phyloP scores from a whole-genome alignment of 306 rosid genomes.

The Medicago arabica region DNA sequence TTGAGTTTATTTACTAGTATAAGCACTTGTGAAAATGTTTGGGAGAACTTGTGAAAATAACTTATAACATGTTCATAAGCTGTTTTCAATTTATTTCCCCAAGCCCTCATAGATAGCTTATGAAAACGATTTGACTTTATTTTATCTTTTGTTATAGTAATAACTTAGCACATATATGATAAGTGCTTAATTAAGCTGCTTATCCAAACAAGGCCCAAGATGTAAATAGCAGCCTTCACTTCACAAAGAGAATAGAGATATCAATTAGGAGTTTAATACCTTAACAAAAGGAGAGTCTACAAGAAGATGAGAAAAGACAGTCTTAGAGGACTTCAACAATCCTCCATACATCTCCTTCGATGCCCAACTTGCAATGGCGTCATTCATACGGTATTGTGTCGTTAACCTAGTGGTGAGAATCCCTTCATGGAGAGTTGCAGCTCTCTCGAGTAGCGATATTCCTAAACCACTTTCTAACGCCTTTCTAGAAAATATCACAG shows the following conservation, averaged over 20 bases:
- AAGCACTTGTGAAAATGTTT: not conserved
- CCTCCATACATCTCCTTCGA: conserved; percentile 92
- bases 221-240: conserved; percentile 31
- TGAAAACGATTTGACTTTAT: not conserved
- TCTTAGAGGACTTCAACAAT: conserved; percentile 62
- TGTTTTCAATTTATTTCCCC: not conserved
- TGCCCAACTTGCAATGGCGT: conserved; percentile 88
- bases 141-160: not conserved
- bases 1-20: not conserved
- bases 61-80: not conserved
- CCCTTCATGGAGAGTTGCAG: conserved; percentile 73
- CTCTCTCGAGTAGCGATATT: conserved; percentile 77
- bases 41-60: not conserved
- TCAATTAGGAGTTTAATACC: conserved; percentile 52
- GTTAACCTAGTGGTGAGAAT: conserved; percentile 67
- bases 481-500: conserved; percentile 79
- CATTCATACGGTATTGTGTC: conserved; percentile 77
- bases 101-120: not conserved
- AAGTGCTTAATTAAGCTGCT: not conserved
- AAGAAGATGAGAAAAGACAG: conserved; percentile 78
- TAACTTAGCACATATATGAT: not conserved
- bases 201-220: not conserved
- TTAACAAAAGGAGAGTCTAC: conserved; percentile 80
- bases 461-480: conserved; percentile 88
- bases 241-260: conserved; percentile 39